Evolutionary conservation across 2,329 filamentous ascomycete species (phyloP).

Genomic region (Botrytis cinerea): DNA sequence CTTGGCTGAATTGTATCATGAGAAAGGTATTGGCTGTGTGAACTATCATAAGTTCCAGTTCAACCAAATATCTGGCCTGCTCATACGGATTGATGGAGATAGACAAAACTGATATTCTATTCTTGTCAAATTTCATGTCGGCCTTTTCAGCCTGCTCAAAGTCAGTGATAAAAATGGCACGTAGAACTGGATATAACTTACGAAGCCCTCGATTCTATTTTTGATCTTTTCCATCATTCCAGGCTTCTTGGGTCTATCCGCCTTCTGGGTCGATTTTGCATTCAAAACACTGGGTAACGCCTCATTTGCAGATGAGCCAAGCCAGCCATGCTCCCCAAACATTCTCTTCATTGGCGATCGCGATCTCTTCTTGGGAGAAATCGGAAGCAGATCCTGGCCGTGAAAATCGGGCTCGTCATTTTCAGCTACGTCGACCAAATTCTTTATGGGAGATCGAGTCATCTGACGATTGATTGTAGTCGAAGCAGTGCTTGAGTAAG

Average conservation of each 20-base stretch:
- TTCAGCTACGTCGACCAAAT: slow-evolving; percentile 28
- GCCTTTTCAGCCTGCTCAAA: slow-evolving; percentile 39
- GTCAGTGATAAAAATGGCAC: slow-evolving; percentile 6
- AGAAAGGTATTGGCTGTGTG: slow-evolving; percentile 41
- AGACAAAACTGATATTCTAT: slow-evolving; percentile 31
- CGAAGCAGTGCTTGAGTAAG: slow-evolving; percentile 9
- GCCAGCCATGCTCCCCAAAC: slow-evolving; percentile 41
- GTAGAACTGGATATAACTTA: slow-evolving; percentile 29
- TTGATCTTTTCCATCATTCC: slow-evolving; percentile 39
- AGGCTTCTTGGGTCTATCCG: slow-evolving; percentile 29
- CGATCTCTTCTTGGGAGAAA: slow-evolving; percentile 36
- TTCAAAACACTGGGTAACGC: slow-evolving; percentile 20
- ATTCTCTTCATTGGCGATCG: slow-evolving; percentile 43
- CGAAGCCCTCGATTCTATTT: slow-evolving; percentile 39
- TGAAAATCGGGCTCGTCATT: slow-evolving; percentile 27
- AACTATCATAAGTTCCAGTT: slow-evolving; percentile 40
- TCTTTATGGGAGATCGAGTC: slow-evolving; percentile 30
- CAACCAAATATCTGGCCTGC: slow-evolving; percentile 39
- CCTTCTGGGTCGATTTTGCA: slow-evolving; percentile 27
- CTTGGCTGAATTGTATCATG: slow-evolving; percentile 40
- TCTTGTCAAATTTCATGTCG: slow-evolving; percentile 33
- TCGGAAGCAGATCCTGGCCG: neutral
- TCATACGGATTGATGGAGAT: slow-evolving; percentile 37
- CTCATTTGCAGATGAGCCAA: slow-evolving; percentile 36
- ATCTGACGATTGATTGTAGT: slow-evolving; percentile 24